phyloP scores from a whole-genome alignment of 2,329 filamentous ascomycete species.

The Trichoderma asperellum region DNA sequence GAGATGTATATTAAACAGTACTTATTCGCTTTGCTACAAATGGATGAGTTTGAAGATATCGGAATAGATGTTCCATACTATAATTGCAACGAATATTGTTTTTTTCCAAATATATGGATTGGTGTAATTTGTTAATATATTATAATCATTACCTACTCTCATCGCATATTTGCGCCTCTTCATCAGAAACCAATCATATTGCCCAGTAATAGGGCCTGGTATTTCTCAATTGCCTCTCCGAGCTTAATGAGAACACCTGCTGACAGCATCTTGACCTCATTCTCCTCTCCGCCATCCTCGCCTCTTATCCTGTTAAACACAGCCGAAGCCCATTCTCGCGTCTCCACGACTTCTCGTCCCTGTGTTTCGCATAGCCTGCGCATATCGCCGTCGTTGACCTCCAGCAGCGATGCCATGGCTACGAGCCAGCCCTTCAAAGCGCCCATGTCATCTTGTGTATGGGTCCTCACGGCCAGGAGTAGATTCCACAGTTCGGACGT shows the following conservation, averaged over 20 bases:
- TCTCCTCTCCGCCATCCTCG: slow-evolving; percentile 67
- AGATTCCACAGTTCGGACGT: slow-evolving; percentile 84
- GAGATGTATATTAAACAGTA: neutral
- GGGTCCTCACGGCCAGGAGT: slow-evolving; percentile 69
- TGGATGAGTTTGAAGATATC: neutral
- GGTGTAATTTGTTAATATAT: neutral
- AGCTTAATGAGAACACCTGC: slow-evolving; percentile 78
- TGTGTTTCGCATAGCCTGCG: slow-evolving; percentile 73
- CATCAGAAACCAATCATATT: slow-evolving; percentile 55
- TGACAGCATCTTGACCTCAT: slow-evolving; percentile 76
- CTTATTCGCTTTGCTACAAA: slow-evolving; percentile 1
- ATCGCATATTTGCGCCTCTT: neutral
- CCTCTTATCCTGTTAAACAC: slow-evolving; percentile 69
- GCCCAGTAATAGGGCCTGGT: slow-evolving; percentile 76
- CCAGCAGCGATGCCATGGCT: slow-evolving; percentile 76
- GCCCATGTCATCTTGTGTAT: slow-evolving; percentile 62
- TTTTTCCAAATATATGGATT: neutral
- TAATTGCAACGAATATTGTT: neutral
- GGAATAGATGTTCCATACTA: neutral
- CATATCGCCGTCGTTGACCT: slow-evolving; percentile 77
- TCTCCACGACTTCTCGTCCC: slow-evolving; percentile 79
- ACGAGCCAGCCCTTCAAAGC: slow-evolving; percentile 78
- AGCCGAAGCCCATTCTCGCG: slow-evolving; percentile 79
- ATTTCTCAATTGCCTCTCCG: slow-evolving; percentile 80
- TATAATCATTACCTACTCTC: neutral